Evolutionary conservation across 106 monocot genomes (phyloP).

Genomic region (Platanthera guangdongensis): DNA sequence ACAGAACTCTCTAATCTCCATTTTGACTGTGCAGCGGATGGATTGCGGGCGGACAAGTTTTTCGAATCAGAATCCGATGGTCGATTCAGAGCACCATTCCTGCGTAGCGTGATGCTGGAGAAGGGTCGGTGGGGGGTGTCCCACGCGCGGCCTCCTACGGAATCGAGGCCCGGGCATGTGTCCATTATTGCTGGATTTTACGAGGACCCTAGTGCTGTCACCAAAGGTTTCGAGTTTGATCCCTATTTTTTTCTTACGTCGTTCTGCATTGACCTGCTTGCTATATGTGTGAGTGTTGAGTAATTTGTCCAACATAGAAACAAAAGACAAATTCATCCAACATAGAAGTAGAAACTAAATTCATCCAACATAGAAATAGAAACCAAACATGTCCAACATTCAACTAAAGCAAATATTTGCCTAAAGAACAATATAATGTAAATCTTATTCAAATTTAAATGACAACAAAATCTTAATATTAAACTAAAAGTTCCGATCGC

Average conservation of each 20-base stretch:
- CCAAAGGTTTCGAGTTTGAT: constrained; percentile 45
- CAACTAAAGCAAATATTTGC: too few relatives aligned
- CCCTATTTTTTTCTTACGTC: not conserved
- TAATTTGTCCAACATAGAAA: not conserved
- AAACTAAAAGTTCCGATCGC: too few relatives aligned
- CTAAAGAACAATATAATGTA: too few relatives aligned
- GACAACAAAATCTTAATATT: too few relatives aligned
- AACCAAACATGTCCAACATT: too few relatives aligned
- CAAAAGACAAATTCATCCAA: too few relatives aligned
- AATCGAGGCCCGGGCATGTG: constrained; percentile 87
- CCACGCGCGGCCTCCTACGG: constrained; percentile 88
- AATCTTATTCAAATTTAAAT: too few relatives aligned
- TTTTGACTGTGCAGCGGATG: constrained; percentile 52
- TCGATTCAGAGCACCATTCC: constrained; percentile 63
- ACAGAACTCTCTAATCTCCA: not conserved
- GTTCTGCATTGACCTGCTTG: not conserved
- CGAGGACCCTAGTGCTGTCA: constrained; percentile 89
- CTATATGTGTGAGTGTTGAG: not conserved
- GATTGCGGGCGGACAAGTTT: constrained; percentile 87
- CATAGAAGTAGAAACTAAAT: too few relatives aligned
- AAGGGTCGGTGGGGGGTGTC: constrained; percentile 88
- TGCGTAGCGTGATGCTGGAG: constrained; percentile 58
- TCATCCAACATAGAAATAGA: too few relatives aligned
- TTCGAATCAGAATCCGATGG: constrained; percentile 62
- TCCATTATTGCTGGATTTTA: constrained; percentile 88